Base-by-base conservation (phyloP, 495 filamentous ascomycete genomes). In the Daldinia loculata region DNA sequence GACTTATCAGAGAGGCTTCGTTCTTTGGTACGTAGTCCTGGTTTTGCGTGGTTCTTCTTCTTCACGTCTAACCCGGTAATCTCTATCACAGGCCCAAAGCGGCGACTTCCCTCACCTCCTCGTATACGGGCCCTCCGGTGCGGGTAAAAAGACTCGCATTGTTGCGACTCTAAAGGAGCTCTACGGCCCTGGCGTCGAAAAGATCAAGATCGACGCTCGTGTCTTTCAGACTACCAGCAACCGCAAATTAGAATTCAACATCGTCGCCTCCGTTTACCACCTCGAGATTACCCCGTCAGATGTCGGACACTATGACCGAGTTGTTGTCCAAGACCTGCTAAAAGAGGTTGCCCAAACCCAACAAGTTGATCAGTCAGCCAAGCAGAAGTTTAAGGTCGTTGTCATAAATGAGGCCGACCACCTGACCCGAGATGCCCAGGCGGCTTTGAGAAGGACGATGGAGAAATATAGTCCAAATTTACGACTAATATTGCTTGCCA, bases 341-440 rank as follows among this genome's bases (percentile, higher is more conserved):
- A 99, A 99, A 79, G 95, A 99, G 80, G 94, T 98, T 9, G 95
- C 96, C 36, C 95, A 99, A 80, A 99, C 95, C 27, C 96, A 98
- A 80, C 96, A 98, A 80, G 96, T 99, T 14, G 95, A 99, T 77
- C 85, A 92, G 63, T 80, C 87, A 6, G 95, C 96, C 29, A 91
- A 89, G 76, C 95, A 99, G 77, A 86, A 89, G 50, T 99, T 99
- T 84, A 99, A 99, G 82, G 93, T 99, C 12, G 96, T 99, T 2
- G 94, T 99, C 38, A 97, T 99, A 84, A 99, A 99, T 75, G 95
- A 99, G 82, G 95, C 95, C n/a, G 96, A 99, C 74, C 91, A 97
- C 74, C 83, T 99, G 53, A 96, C 91, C 0, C 82, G 95, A 45
- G 95, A 99, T 86, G 95, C 95, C 6, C 95, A 99, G 80, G 96